Percentiles rank a stretch among this genome's conserved stretches.
Conservation (phyloP, 2,329 filamentous ascomycete genomes). For the Leptoxyphium fumago region DNA sequence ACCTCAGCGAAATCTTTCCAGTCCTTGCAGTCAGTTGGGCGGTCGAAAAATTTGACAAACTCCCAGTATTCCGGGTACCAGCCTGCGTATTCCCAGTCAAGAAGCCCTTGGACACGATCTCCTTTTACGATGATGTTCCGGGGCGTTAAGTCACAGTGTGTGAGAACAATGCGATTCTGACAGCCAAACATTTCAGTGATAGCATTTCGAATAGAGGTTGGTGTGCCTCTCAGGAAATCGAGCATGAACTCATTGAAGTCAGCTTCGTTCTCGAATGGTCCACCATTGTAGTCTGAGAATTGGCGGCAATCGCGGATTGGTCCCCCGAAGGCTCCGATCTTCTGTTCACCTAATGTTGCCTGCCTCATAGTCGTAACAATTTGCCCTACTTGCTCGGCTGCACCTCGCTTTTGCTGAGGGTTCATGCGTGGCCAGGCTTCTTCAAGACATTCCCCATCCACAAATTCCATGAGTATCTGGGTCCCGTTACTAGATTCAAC, state of each 20-base stretch:
- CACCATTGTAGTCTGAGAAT: conserved; percentile 2
- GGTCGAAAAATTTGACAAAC: conserved; percentile 10
- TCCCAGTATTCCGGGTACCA: conserved; percentile 13
- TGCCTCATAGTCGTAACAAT: conserved; percentile 5
- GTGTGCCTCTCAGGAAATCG: conserved; percentile 2
- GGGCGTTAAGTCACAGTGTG: conserved; percentile 9
- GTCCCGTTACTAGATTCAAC: too few relatives aligned
- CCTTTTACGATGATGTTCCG: conserved; percentile 9
- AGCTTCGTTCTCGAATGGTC: conserved; percentile 5
- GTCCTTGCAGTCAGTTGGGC: conserved; percentile 4
- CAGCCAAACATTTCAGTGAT: conserved; percentile 1
- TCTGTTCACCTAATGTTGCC: neutral
- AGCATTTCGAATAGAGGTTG: conserved; percentile 2
- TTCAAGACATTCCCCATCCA: too few relatives aligned
- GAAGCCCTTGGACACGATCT: conserved; percentile 4
- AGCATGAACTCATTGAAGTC: conserved; percentile 7
- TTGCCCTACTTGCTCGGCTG: too few relatives aligned
- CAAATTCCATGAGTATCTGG: too few relatives aligned
- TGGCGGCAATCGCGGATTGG: conserved; percentile 2
- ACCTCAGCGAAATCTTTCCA: conserved; percentile 5
- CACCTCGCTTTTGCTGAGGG: too few relatives aligned
- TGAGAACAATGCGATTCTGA: conserved; percentile 6
- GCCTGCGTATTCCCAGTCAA: conserved; percentile 12
- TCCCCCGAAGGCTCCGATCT: conserved; percentile 3
- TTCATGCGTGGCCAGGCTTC: too few relatives aligned